Conservation (phyloP, 2,329 filamentous ascomycete species). For the Cercospora sojina region DNA sequence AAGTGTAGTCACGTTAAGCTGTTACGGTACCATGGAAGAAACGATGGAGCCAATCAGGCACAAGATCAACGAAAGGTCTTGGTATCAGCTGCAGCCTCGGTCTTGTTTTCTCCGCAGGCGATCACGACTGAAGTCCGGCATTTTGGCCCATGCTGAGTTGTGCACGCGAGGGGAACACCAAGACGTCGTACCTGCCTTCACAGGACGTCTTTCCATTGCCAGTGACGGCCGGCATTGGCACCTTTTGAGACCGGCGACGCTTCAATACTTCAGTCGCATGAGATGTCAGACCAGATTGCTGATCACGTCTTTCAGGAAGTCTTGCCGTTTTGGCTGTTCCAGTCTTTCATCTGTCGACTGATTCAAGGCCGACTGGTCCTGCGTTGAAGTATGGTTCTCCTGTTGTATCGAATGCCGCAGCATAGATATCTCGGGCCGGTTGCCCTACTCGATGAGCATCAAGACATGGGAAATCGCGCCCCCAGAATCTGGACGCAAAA, state of each 20-base stretch:
- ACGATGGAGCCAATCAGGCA: conserved; percentile 12
- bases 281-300: neutral
- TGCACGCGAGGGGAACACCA: neutral
- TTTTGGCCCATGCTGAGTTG: neutral
- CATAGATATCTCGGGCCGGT: neutral
- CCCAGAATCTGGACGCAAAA: neutral
- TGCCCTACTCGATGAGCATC: neutral
- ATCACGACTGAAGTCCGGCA: neutral
- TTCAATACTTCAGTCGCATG: neutral
- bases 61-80: neutral
- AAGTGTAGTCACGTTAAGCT: conserved; percentile 12
- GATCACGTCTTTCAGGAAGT: neutral
- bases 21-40: conserved; percentile 3
- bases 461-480: neutral
- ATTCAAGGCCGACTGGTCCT: neutral
- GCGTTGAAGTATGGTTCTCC: neutral
- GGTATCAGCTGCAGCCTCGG: neutral
- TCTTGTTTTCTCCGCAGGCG: neutral
- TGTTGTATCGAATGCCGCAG: neutral
- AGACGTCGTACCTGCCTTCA: neutral
- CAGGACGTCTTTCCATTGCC: neutral
- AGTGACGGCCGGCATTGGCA: neutral
- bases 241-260: neutral
- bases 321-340: neutral
- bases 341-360: neutral